These are phyloP conservation scores for Collybia mongolica DNA, from an alignment of 768 basidiomycete species.

Conservation along the genomic window DNA sequence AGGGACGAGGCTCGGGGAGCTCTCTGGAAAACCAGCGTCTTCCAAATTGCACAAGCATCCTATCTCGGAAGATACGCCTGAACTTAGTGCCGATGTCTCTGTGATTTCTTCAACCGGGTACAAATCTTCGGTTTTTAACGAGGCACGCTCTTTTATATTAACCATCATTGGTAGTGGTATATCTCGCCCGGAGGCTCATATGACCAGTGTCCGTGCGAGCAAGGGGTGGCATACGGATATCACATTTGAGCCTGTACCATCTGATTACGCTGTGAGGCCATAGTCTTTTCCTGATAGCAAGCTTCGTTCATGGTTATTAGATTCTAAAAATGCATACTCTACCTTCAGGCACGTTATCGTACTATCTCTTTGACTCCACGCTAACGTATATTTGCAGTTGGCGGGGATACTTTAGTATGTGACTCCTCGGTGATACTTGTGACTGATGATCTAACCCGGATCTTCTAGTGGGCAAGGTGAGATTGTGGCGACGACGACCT, in stretches of 20 bases:
- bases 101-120: conserved; percentile 48
- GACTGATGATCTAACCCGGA: background rate
- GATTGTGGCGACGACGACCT: background rate
- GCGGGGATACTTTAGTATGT: conserved; percentile 43
- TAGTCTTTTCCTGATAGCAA: background rate
- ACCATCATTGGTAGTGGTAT: conserved; percentile 30
- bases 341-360: conserved; percentile 26
- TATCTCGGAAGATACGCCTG: conserved; percentile 44
- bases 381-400: conserved; percentile 15
- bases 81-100: conserved; percentile 52
- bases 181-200: conserved; percentile 27
- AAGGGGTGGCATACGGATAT: conserved; percentile 57
- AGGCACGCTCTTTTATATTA: background rate
- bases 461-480: conserved; percentile 38
- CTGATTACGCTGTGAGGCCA: conserved; percentile 48
- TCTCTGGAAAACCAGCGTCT: conserved; percentile 46
- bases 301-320: conserved; percentile 9
- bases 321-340: conserved; percentile 41
- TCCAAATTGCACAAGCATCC: conserved; percentile 58
- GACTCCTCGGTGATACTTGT: background rate
- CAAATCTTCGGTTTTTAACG: conserved; percentile 4
- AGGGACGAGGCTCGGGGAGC: conserved; percentile 43
- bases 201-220: conserved; percentile 34
- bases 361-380: background rate
- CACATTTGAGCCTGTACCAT: conserved; percentile 59